Evolutionary conservation across 2,329 filamentous ascomycete species (phyloP), one percentile per base, ranked within the genome.

Genomic region (Colletotrichum tropicicola): DNA sequence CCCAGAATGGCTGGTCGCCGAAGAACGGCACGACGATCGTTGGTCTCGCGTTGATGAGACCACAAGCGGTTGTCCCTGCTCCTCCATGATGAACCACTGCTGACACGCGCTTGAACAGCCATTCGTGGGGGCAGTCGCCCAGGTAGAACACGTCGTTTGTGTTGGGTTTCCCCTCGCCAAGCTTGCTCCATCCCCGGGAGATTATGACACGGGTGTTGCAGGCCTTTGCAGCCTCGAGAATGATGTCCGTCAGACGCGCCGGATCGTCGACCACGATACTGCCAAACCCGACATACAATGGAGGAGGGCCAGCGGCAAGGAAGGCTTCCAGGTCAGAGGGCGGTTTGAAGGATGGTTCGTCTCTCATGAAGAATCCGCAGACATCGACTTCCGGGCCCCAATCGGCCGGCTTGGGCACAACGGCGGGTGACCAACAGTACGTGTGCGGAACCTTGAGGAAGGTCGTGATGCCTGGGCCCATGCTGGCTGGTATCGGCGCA

Each of bases 341-440:
- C 1, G 89, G 88, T 0, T 76, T 83, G 69, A 86, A 91, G 8
- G 80, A 79, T 1, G 82, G 82, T 0, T 85, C 72, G n/a, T 87
- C 83, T 1, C 91, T 82, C 68, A 91, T 90, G 72, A 84, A 89
- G 75, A 91, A 91, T 0, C 89, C 90, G 12, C 87, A 87, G 3
- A 92, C 70, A 15, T 74, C 73, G 32, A 91, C 89, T 56, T 89
- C 82, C 1, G 81, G 74, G 0, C 82, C 83, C 89, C 90, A 92
- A 69, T 92, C 90, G 1, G 79, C 79, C 0, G 89, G 89, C 69
- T 91, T 92, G 0, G 87, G 84, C 1, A 92, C 88, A 15, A 92
- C 75, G 3, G 88, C 83, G 0, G 89, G 88, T 0, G 89, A 91
- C 91, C 92, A 94, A 73, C 91, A 92, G 70, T 94, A 95, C 0